These are phyloP conservation scores for Paragyromitra xinjiangensis DNA, from an alignment of 495 filamentous ascomycete genomes.

Conservation along the genomic window DNA sequence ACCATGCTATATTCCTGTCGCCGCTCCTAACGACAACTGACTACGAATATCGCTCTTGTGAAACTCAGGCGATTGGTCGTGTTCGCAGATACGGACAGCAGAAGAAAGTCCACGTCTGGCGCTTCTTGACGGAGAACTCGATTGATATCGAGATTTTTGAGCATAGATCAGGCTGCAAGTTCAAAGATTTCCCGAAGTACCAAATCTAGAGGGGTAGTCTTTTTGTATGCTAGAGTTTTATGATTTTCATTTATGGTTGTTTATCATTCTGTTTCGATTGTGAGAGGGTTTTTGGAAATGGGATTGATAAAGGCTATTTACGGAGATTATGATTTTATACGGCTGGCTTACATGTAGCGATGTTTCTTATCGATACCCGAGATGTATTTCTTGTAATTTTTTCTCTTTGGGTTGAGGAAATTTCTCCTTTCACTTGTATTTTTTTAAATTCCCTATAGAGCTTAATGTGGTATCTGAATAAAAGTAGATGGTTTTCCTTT, in stretches of 20 bases:
- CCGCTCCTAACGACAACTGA: slow-evolving; percentile 67
- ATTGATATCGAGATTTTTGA: slow-evolving; percentile 76
- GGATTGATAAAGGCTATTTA: not conserved
- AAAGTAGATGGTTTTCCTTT: not conserved
- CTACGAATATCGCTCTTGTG: slow-evolving; percentile 67
- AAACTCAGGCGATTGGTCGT: slow-evolving; percentile 78
- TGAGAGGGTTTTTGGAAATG: not conserved
- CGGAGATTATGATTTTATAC: slow-evolving; percentile 57
- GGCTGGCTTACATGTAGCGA: not conserved
- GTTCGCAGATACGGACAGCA: slow-evolving; percentile 72
- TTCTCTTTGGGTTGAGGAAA: not conserved
- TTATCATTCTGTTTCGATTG: not conserved
- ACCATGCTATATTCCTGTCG: slow-evolving; percentile 78
- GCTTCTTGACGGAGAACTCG: slow-evolving; percentile 70
- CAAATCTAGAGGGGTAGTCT: slow-evolving; percentile 15
- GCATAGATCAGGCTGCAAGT: slow-evolving; percentile 57
- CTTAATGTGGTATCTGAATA: not conserved
- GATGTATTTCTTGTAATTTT: slow-evolving; percentile 1
- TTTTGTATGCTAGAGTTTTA: slow-evolving; percentile 4
- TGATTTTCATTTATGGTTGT: slow-evolving; percentile 1
- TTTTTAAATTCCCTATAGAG: slow-evolving; percentile 4
- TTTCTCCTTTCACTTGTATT: not conserved
- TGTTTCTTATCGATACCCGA: slow-evolving; percentile 1
- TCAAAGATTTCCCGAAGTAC: slow-evolving; percentile 46
- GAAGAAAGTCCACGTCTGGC: slow-evolving; percentile 74